Evolutionary conservation across 352 stramenopile species (phyloP).

Genomic region (Pythium scleroteichum): DNA sequence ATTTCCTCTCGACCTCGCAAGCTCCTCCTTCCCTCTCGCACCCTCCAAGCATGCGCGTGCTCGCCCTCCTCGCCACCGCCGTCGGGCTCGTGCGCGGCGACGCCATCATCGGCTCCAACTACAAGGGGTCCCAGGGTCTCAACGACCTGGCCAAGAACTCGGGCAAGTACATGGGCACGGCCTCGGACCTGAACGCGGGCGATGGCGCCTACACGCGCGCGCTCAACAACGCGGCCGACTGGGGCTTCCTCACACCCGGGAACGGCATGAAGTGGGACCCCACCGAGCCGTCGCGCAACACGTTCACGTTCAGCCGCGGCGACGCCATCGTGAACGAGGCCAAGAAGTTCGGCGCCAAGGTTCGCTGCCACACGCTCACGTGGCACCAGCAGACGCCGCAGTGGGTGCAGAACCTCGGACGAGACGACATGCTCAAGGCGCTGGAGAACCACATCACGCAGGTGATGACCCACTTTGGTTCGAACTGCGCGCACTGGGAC

Average conservation of each 20-base stretch:
- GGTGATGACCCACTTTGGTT: conserved; percentile 1
- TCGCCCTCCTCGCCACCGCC: too few species aligned
- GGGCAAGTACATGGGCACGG: conserved; percentile 1
- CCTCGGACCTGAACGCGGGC: not conserved
- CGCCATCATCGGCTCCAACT: not conserved
- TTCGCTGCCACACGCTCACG: not conserved
- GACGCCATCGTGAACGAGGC: not conserved
- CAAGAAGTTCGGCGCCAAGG: conserved; percentile 1
- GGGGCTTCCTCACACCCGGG: not conserved
- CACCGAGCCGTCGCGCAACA: not conserved
- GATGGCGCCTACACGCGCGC: not conserved
- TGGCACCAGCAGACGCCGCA: not conserved
- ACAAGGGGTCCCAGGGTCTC: conserved; percentile 1
- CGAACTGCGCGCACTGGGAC: not conserved
- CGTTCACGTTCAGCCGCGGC: not conserved
- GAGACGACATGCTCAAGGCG: not conserved
- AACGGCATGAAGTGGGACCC: not conserved
- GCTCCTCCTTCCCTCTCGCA: too few species aligned
- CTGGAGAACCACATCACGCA: conserved; percentile 1
- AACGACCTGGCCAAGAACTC: not conserved
- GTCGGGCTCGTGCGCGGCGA: not conserved
- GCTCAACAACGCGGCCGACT: not conserved
- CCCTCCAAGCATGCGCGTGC: too few species aligned
- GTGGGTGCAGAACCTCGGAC: not conserved
- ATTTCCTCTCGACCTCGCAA: too few species aligned